Conservation (phyloP, 768 basidiomycete species). For the Leccinum incarnatum region DNA sequence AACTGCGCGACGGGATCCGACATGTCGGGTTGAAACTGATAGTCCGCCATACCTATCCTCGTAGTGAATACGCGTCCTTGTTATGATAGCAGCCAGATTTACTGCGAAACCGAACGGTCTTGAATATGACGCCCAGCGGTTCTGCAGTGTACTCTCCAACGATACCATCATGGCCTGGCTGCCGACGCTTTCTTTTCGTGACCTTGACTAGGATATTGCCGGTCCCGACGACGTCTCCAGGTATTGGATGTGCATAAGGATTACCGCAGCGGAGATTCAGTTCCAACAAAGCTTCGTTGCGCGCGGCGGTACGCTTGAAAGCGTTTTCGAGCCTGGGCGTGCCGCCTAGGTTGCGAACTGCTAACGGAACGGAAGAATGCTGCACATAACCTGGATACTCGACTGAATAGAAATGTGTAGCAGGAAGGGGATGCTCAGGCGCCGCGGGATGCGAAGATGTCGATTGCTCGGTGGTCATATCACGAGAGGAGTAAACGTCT, state of each 20-base stretch:
- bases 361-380: conserved; percentile 55
- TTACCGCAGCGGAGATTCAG: conserved; percentile 71
- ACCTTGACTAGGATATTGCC: conserved; percentile 85
- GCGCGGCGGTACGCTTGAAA: conserved; percentile 68
- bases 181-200: conserved; percentile 65
- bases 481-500: not conserved
- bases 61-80: not conserved
- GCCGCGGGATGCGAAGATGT: conserved; percentile 28
- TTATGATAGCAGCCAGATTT: conserved; percentile 29
- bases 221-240: conserved; percentile 73
- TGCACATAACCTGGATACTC: conserved; percentile 90
- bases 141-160: conserved; percentile 74
- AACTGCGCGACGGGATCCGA: conserved; percentile 69
- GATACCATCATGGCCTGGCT: conserved; percentile 20
- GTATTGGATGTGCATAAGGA: conserved; percentile 79
- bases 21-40: conserved; percentile 77
- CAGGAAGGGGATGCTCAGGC: conserved; percentile 46
- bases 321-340: conserved; percentile 68
- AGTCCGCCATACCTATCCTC: conserved; percentile 84
- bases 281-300: conserved; percentile 67
- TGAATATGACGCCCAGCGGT: conserved; percentile 70
- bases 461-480: conserved; percentile 14
- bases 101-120: conserved; percentile 91
- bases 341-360: conserved; percentile 66
- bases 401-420: conserved; percentile 68